Evolutionary conservation across 2,329 filamentous ascomycete genomes (phyloP), one percentile per base, ranked within the genome.

Genomic region (Lachnellula hyalina): DNA sequence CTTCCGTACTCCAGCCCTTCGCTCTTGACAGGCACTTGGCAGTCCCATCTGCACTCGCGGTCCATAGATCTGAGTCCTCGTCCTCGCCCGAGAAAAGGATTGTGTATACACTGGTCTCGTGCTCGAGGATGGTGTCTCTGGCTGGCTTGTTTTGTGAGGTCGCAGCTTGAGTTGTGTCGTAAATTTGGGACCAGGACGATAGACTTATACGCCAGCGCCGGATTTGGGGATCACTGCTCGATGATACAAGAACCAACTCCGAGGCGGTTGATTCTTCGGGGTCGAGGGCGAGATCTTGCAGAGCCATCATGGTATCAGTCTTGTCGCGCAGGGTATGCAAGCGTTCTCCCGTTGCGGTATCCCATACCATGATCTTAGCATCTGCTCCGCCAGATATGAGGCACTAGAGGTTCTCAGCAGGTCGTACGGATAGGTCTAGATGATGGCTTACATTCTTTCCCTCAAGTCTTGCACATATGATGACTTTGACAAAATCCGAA

Each of bases 21-120:
- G 78, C 75, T 51, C 91, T 79, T 1, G 85, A 79, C 8, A 96
- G 78, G 63, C 90, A 92, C 70, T 93, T 94, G 2, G 85, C 85
- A 0, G 87, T 91, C 63, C 90, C 94, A 70, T 99, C 94, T 4
- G 90, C 91, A 57, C 90, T 96, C 5, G 92, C 88, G 7, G 93
- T 96, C 91, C 91, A 97, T 64, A 96, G 89, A 34, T 81, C 84
- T 12, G 82, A 79, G 6, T 84, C 82, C 35, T 73, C 74, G 5
- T 76, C 74, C 15, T 70, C 67, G 47, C 84, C 82, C 60, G 91
- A 87, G 64, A 96, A 96, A 19, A 81, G 75, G 14, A 97, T 74
- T 61, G 82, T 85, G 72, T 96, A 95, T 9, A 99, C 84, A 61
- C 88, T 94, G 0, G 94, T 99, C 63, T 96, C 90, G 71, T 99